These are phyloP conservation scores for Termitomyces bulborhizus DNA, from an alignment of 768 basidiomycete genomes.

Conservation along the genomic window DNA sequence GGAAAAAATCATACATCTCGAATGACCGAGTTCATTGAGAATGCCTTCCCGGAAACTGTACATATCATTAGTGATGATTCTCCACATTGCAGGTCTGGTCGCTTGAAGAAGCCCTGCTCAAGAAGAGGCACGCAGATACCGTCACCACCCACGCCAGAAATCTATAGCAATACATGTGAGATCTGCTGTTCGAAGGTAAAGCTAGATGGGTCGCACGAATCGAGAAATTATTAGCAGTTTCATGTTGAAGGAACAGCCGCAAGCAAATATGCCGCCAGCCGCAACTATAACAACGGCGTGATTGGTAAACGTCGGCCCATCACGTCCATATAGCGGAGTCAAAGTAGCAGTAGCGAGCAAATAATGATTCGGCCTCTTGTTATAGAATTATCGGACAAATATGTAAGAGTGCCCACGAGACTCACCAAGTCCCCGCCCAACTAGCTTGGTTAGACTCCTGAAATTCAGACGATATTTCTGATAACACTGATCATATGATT, in stretches of 20 bases:
- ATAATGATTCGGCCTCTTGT: conserved; percentile 37
- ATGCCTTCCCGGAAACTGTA: conserved; percentile 59
- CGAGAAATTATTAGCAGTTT: conserved; percentile 65
- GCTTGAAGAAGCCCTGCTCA: not conserved
- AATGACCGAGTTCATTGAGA: not conserved
- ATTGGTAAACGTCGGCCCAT: conserved; percentile 64
- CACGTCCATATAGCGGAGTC: conserved; percentile 70
- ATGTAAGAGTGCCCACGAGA: not conserved
- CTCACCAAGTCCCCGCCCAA: conserved; percentile 77
- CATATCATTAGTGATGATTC: conserved; percentile 77
- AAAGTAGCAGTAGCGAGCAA: conserved; percentile 76
- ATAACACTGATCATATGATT: conserved; percentile 44
- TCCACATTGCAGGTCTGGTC: conserved; percentile 17
- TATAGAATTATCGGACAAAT: not conserved
- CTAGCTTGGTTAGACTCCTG: conserved; percentile 71
- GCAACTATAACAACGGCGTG: conserved; percentile 57
- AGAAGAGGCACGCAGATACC: conserved; percentile 47
- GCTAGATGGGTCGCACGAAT: conserved; percentile 44
- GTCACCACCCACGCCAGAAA: conserved; percentile 75
- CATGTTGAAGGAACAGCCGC: conserved; percentile 64
- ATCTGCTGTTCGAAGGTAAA: not conserved
- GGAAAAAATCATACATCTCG: not conserved
- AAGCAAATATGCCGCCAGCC: conserved; percentile 55
- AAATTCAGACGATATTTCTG: conserved; percentile 75
- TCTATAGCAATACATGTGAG: conserved; percentile 24